Evolutionary conservation across 805 yeast genomes (phyloP).

Genomic region (Zygosaccharomyces pseudorouxii): DNA sequence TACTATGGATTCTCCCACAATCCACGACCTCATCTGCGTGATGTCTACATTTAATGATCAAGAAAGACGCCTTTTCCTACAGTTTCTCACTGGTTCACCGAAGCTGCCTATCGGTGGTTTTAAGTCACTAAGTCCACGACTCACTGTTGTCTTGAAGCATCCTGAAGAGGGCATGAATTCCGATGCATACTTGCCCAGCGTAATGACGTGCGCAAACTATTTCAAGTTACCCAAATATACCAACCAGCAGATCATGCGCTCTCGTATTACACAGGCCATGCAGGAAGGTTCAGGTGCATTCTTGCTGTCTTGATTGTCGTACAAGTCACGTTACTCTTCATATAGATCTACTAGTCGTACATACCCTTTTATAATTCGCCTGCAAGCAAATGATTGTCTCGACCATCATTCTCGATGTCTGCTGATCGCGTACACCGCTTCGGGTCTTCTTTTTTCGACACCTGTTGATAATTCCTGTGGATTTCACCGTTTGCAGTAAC

Average conservation of each 20-base stretch:
- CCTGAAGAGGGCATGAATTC: conserved; percentile 64
- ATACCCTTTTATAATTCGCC: background rate
- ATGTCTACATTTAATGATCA: conserved; percentile 49
- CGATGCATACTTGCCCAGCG: conserved; percentile 89
- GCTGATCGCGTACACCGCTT: background rate
- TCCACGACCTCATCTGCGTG: conserved; percentile 56
- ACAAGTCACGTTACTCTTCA: background rate
- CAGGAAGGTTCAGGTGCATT: conserved; percentile 87
- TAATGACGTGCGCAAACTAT: conserved; percentile 97
- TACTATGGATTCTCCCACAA: conserved; percentile 58
- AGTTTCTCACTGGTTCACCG: conserved; percentile 90
- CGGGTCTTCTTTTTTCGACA: no score
- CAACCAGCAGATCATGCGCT: conserved; percentile 51
- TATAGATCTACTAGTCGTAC: conserved; percentile 3
- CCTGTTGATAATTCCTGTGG: background rate
- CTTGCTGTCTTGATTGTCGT: conserved; percentile 53
- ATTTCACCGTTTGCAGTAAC: conserved; percentile 5
- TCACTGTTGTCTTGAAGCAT: conserved; percentile 82
- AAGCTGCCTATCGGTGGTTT: conserved; percentile 93
- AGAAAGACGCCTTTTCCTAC: conserved; percentile 70
- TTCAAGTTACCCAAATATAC: conserved; percentile 84
- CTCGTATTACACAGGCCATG: conserved; percentile 63
- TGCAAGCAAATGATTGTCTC: background rate
- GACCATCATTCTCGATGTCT: background rate
- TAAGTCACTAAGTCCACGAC: conserved; percentile 69